Evolutionary conservation across 495 filamentous ascomycete species (phyloP).

Genomic region (Hypoxylon perforatum): DNA sequence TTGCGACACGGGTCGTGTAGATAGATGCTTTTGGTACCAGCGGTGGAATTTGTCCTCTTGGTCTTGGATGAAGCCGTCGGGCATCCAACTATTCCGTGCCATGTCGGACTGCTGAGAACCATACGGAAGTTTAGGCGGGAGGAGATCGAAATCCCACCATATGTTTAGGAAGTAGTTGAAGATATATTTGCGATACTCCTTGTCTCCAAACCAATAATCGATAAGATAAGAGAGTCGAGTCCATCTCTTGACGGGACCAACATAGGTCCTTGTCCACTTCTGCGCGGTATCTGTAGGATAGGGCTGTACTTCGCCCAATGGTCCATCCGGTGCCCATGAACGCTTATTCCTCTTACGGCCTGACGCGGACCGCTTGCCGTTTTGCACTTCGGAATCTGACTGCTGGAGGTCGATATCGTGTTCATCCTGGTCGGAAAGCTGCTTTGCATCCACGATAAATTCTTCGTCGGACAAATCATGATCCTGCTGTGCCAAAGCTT

Average conservation of each 20-base stretch:
- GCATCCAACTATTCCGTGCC: constrained; percentile 55
- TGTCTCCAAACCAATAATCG: constrained; percentile 58
- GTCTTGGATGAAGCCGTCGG: constrained; percentile 42
- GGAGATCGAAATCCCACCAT: constrained; percentile 51
- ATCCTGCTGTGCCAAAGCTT: background rate
- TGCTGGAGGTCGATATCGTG: constrained; percentile 20
- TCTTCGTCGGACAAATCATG: constrained; percentile 38
- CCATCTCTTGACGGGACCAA: constrained; percentile 57
- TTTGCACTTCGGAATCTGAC: constrained; percentile 26
- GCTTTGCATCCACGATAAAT: constrained; percentile 30
- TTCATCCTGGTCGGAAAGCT: constrained; percentile 32
- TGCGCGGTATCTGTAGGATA: constrained; percentile 58
- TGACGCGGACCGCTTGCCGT: constrained; percentile 11
- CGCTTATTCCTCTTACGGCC: constrained; percentile 26
- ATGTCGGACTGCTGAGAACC: constrained; percentile 41
- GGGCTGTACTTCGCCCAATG: constrained; percentile 51
- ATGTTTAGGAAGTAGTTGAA: constrained; percentile 54
- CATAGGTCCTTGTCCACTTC: constrained; percentile 58
- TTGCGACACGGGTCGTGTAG: constrained; percentile 32
- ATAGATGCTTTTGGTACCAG: constrained; percentile 48
- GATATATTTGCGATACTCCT: constrained; percentile 48
- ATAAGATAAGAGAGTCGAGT: constrained; percentile 54
- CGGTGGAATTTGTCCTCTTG: constrained; percentile 40
- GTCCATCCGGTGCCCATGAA: constrained; percentile 34
- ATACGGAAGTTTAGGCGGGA: constrained; percentile 50